Evolutionary conservation across 2,329 filamentous ascomycete species (phyloP), one percentile per base, ranked within the genome.

Genomic region (Colletotrichum camelliae): DNA sequence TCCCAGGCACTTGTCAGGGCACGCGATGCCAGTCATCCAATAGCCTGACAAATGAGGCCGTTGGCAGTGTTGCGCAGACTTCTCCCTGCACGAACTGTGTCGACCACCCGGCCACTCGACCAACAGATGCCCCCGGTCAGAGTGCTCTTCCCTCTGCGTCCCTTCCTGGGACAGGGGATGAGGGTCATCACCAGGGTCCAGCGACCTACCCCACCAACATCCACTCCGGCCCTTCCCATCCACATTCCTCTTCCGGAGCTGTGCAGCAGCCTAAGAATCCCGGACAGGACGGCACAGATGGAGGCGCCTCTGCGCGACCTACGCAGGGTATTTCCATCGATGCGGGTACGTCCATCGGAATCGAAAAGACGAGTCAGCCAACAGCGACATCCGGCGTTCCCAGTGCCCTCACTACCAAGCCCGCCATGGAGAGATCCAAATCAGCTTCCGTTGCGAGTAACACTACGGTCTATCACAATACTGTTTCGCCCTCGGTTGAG

Each of bases 371-470:
- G 43, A 52, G 43, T 52, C 43, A 52, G 43, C 43, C n/a, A 52
- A 21, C 43, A 52, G 21, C 43, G 12, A 13, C 43, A 24, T 52
- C 43, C 12, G 43, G 43, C n/a, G n/a, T 52, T 52, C 10, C 12
- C 2, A 52, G 21, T 24, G n/a, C 43, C 10, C n/a, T 52, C 43
- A 2, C n/a, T 5, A 13, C 43, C 1, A 52, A 13, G 2, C 10
- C 43, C 6, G 0, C 43, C 21, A 10, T 52, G n/a, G 4, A 0
- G 7, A 10, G 10, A 52, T 21, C 10, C 7, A n/a, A 1, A 13
- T 0, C 43, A 6, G 5, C 1, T 52, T 52, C 43, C 10, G 0
- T n/a, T 21, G 0, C 43, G 0, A 52, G 1, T n/a, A 52, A 24
- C 43, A 21, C 10, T 3, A 7, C 43, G 6, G 10, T 4, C 7